phyloP scores from a whole-genome alignment of 2,329 filamentous ascomycete species.

The Xylaria sp. region DNA sequence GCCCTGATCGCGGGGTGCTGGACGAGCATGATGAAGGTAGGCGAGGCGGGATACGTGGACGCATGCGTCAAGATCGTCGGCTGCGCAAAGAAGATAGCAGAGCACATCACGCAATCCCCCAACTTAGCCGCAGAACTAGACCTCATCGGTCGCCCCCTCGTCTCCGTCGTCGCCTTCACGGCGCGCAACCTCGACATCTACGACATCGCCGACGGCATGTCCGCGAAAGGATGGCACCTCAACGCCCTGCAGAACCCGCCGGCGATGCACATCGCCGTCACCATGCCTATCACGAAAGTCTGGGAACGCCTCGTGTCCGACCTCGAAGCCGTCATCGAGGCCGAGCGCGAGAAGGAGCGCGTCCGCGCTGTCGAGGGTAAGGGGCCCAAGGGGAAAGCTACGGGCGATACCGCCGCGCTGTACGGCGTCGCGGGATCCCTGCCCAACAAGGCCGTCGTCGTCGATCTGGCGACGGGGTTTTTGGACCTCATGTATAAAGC shows the following conservation, averaged over 20 bases:
- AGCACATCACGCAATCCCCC: slow-evolving; percentile 76
- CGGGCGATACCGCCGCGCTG: slow-evolving; percentile 84
- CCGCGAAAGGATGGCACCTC: slow-evolving; percentile 88
- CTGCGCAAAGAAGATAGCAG: slow-evolving; percentile 82
- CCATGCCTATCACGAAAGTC: slow-evolving; percentile 82
- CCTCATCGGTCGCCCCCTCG: slow-evolving; percentile 85
- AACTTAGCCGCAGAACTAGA: slow-evolving; percentile 77
- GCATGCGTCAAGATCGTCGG: slow-evolving; percentile 90
- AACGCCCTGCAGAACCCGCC: slow-evolving; percentile 93
- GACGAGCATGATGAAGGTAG: slow-evolving; percentile 89
- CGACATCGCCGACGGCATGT: slow-evolving; percentile 88
- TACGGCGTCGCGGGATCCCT: slow-evolving; percentile 96
- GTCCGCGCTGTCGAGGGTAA: slow-evolving; percentile 77
- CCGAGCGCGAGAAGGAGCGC: slow-evolving; percentile 83
- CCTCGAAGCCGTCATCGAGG: slow-evolving; percentile 72
- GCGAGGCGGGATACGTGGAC: slow-evolving; percentile 87
- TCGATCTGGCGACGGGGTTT: slow-evolving; percentile 89
- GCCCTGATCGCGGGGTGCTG: slow-evolving; percentile 96
- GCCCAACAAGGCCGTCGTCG: slow-evolving; percentile 95
- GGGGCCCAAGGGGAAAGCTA: slow-evolving; percentile 71
- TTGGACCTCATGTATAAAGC: slow-evolving; percentile 93
- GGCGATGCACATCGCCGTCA: slow-evolving; percentile 94
- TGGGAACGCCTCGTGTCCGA: slow-evolving; percentile 84
- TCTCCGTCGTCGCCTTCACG: slow-evolving; percentile 89
- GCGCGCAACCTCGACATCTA: slow-evolving; percentile 91